Percentiles rank a stretch among this genome's conserved stretches.
These are phyloP conservation scores for Bipolaris zeicola DNA, from an alignment of 2,329 filamentous ascomycete species.

Conservation along the genomic window DNA sequence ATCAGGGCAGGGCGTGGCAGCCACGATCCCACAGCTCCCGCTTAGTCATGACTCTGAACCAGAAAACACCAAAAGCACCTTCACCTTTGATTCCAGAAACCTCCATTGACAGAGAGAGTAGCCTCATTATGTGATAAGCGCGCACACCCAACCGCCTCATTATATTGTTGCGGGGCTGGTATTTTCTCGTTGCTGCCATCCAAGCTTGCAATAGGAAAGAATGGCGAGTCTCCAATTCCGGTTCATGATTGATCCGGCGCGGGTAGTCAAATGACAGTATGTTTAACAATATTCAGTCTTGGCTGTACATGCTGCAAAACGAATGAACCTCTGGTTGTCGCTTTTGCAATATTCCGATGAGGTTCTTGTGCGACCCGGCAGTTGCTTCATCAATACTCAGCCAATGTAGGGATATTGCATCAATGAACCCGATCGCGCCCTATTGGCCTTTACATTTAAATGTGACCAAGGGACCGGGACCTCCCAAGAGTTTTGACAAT, in stretches of 20 bases:
- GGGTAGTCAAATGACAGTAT: background rate
- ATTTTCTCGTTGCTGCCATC: background rate
- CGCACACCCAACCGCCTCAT: background rate
- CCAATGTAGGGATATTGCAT: background rate
- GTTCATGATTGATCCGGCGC: background rate
- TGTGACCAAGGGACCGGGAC: background rate
- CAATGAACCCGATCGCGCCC: background rate
- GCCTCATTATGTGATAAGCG: no score
- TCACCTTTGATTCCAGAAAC: background rate
- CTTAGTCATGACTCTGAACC: constrained; percentile 10
- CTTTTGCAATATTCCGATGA: background rate
- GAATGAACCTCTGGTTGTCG: background rate
- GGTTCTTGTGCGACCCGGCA: background rate
- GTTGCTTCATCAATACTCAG: background rate
- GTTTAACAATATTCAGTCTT: background rate
- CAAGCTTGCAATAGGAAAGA: background rate
- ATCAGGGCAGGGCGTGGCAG: constrained; percentile 11
- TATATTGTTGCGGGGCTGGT: no score
- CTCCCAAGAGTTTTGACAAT: background rate
- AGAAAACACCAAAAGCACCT: background rate
- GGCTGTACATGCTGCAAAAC: background rate
- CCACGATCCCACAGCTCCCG: constrained; percentile 5
- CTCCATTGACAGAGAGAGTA: no score
- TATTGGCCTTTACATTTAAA: background rate
- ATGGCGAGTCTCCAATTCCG: background rate